Evolutionary conservation across 257 asterid species (phyloP).

Genomic region (Salvia miltiorrhiza): DNA sequence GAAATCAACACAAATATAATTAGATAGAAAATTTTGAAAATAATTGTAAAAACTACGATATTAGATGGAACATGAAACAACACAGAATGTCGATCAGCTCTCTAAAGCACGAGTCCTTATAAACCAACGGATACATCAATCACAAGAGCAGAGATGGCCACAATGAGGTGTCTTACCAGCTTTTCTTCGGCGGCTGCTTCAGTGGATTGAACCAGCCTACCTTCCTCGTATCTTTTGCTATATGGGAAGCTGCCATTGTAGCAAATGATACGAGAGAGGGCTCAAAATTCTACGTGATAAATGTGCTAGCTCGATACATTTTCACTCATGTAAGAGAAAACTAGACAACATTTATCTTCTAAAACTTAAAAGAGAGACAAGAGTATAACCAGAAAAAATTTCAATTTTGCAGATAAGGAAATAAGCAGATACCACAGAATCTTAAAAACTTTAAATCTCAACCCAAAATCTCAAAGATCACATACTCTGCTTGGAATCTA

Average conservation of each 20-base stretch:
- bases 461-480: slow-evolving; percentile 29
- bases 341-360: not conserved
- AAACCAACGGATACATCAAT: not conserved
- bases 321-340: not conserved
- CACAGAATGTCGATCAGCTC: not conserved
- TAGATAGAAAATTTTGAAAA: not conserved
- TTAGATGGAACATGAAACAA: not conserved
- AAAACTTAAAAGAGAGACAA: not conserved
- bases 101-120: not conserved
- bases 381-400: not conserved
- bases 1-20: not conserved
- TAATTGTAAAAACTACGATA: not conserved
- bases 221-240: slow-evolving; percentile 42
- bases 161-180: slow-evolving; percentile 45
- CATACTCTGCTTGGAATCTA: slow-evolving; percentile 18
- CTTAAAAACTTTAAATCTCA: slow-evolving; percentile 20
- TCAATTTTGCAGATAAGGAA: slow-evolving; percentile 5
- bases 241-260: slow-evolving; percentile 62
- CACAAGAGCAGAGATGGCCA: slow-evolving; percentile 6
- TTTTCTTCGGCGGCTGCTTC: slow-evolving; percentile 43
- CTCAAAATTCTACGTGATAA: not conserved
- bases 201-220: slow-evolving; percentile 29
- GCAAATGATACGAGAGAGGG: slow-evolving; percentile 12
- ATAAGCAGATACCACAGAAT: slow-evolving; percentile 3
- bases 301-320: not conserved